Percentiles rank a stretch among this genome's conserved stretches.
Conservation (phyloP, 1,284 basidiomycete species). For the Ceratobasidium sp. region DNA sequence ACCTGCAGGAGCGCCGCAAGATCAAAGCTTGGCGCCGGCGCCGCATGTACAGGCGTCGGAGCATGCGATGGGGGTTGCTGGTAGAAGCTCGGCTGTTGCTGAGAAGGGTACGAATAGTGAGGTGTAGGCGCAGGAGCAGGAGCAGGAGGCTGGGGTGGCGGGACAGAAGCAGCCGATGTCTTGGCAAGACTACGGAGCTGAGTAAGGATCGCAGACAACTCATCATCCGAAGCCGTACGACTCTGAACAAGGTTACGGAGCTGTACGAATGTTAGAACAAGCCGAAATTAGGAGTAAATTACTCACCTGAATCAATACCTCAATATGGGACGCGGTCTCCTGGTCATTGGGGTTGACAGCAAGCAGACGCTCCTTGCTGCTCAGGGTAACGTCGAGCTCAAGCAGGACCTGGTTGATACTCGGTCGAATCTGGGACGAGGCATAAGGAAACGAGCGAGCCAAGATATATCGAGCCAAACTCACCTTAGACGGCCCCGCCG, state of each 20-base stretch:
- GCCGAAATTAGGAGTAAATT: neutral
- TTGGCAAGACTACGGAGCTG: slow-evolving; percentile 78
- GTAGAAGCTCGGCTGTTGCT: slow-evolving; percentile 6
- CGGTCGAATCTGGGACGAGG: slow-evolving; percentile 56
- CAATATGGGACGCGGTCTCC: slow-evolving; percentile 67
- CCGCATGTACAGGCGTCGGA: slow-evolving; percentile 6
- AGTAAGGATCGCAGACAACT: slow-evolving; percentile 80
- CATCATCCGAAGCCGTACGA: slow-evolving; percentile 78
- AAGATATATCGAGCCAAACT: slow-evolving; percentile 48
- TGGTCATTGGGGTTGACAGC: slow-evolving; percentile 75
- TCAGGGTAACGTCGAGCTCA: slow-evolving; percentile 80
- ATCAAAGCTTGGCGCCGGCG: slow-evolving; percentile 45
- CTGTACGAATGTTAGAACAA: slow-evolving; percentile 56
- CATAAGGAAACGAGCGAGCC: slow-evolving; percentile 59
- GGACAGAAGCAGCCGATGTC: slow-evolving; percentile 52
- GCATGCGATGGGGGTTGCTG: slow-evolving; percentile 36
- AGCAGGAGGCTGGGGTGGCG: slow-evolving; percentile 54
- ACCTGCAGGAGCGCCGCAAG: slow-evolving; percentile 34
- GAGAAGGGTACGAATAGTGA: slow-evolving; percentile 53
- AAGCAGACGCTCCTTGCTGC: slow-evolving; percentile 75
- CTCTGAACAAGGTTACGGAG: slow-evolving; percentile 78
- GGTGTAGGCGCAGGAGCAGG: slow-evolving; percentile 53
- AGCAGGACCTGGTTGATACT: slow-evolving; percentile 74
- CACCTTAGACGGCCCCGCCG: slow-evolving; percentile 34
- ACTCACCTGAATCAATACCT: slow-evolving; percentile 77